A percentile compares a stretch with the other conserved stretches of the same genome.
Evolutionary conservation across 1,284 basidiomycete species (phyloP).

Genomic region (Ceratobasidium papillatum): DNA sequence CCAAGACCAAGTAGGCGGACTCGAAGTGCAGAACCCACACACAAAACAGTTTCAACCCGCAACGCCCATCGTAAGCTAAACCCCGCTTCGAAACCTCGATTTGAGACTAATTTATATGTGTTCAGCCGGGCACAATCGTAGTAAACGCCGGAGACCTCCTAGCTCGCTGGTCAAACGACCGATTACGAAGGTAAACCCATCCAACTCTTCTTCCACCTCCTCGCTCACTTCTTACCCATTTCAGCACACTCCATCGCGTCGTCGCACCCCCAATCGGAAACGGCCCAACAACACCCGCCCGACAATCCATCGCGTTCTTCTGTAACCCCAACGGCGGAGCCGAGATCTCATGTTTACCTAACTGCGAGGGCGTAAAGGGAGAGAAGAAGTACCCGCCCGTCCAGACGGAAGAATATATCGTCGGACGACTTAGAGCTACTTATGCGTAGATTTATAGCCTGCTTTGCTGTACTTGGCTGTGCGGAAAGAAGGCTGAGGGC

Average conservation of each 20-base stretch:
- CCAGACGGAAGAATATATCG: conserved; percentile 74
- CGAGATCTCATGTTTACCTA: conserved; percentile 76
- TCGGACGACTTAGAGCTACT: conserved; percentile 58
- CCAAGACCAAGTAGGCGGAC: conserved; percentile 85
- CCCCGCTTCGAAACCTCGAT: not conserved
- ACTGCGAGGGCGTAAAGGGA: conserved; percentile 57
- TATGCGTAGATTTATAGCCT: conserved; percentile 25
- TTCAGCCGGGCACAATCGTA: conserved; percentile 78
- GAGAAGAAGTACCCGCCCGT: conserved; percentile 54
- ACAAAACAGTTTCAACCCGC: conserved; percentile 76
- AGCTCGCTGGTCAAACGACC: conserved; percentile 82
- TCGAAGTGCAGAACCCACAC: conserved; percentile 83
- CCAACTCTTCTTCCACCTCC: not conserved
- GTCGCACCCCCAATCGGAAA: conserved; percentile 70
- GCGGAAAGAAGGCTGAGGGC: not conserved
- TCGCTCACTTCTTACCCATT: not conserved
- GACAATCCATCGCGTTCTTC: conserved; percentile 88
- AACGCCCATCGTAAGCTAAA: conserved; percentile 69
- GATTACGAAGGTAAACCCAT: conserved; percentile 57
- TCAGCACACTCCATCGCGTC: conserved; percentile 78
- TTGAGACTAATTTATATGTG: conserved; percentile 14
- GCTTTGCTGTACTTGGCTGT: not conserved
- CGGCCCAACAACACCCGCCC: conserved; percentile 64
- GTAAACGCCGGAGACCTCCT: conserved; percentile 86
- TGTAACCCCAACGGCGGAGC: conserved; percentile 82